Conservation (phyloP, 108 stramenopile species). For the Fragilariopsis cylindrus region DNA sequence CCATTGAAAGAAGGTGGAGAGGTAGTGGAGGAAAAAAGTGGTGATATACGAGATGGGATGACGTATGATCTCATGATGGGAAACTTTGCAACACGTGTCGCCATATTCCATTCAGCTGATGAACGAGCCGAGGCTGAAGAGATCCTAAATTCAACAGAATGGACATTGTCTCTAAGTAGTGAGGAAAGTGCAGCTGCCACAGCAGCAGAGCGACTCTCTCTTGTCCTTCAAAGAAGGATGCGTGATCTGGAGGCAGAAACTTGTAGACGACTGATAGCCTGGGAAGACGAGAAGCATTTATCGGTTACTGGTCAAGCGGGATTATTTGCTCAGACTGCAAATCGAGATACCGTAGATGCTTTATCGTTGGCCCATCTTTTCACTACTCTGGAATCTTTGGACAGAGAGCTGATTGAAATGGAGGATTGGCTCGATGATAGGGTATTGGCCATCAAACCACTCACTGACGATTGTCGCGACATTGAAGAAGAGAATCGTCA, state of each 20-base stretch:
- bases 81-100: slow-evolving; percentile 72
- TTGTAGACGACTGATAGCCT: slow-evolving; percentile 85
- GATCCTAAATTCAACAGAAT: slow-evolving; percentile 73
- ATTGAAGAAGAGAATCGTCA: slow-evolving; percentile 91
- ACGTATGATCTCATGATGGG: slow-evolving; percentile 91
- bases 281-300: slow-evolving; percentile 89
- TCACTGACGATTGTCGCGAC: slow-evolving; percentile 86
- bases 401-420: slow-evolving; percentile 80
- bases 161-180: slow-evolving; percentile 45
- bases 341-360: slow-evolving; percentile 63
- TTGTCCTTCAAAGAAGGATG: slow-evolving; percentile 79
- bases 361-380: slow-evolving; percentile 73
- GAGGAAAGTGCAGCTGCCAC: slow-evolving; percentile 64
- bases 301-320: slow-evolving; percentile 46
- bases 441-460: slow-evolving; percentile 81
- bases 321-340: slow-evolving; percentile 18
- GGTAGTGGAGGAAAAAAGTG: slow-evolving; percentile 57
- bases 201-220: slow-evolving; percentile 67
- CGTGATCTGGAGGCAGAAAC: slow-evolving; percentile 87
- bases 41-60: slow-evolving; percentile 54
- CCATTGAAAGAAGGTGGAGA: slow-evolving; percentile 41
- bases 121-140: slow-evolving; percentile 83
- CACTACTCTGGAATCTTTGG: slow-evolving; percentile 71
- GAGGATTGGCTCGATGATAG: slow-evolving; percentile 85
- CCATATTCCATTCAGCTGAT: slow-evolving; percentile 73